Evolutionary conservation across 139 green algal genomes (phyloP).

Genomic region (Nannochloris sp.): DNA sequence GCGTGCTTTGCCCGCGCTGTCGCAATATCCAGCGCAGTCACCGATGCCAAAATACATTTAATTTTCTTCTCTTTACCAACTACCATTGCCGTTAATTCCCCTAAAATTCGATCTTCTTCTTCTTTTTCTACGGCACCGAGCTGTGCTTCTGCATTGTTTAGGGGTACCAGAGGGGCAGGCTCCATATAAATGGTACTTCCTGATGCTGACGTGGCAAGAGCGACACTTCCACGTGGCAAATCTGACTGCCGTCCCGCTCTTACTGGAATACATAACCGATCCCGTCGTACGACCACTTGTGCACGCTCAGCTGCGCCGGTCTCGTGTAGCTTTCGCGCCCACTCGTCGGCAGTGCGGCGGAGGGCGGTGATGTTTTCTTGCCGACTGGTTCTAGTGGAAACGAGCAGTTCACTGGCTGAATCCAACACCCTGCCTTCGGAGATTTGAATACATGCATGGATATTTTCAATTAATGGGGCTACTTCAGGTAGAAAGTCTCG

Average conservation of each 20-base stretch:
- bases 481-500: constrained; percentile 26
- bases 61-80: constrained; percentile 12
- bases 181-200: constrained; percentile 85
- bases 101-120: constrained; percentile 56
- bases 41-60: constrained; percentile 19
- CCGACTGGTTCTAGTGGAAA: constrained; percentile 26
- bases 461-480: neutral
- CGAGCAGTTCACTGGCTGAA: constrained; percentile 39
- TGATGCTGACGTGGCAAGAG: constrained; percentile 34
- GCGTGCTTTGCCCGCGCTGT: constrained; percentile 52
- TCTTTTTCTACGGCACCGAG: constrained; percentile 48
- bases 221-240: constrained; percentile 58
- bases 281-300: constrained; percentile 38
- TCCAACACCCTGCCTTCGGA: constrained; percentile 32
- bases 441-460: constrained; percentile 3
- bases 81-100: constrained; percentile 22
- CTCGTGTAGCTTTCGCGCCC: constrained; percentile 32
- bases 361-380: constrained; percentile 37
- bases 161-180: constrained; percentile 51
- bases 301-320: constrained; percentile 45
- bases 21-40: constrained; percentile 57
- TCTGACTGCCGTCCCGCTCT: constrained; percentile 50
- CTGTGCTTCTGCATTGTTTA: constrained; percentile 73
- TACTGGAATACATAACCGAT: constrained; percentile 41
- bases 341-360: constrained; percentile 31